phyloP scores from a whole-genome alignment of 139 green algal species.

The Astrephomene gubernaculifera region DNA sequence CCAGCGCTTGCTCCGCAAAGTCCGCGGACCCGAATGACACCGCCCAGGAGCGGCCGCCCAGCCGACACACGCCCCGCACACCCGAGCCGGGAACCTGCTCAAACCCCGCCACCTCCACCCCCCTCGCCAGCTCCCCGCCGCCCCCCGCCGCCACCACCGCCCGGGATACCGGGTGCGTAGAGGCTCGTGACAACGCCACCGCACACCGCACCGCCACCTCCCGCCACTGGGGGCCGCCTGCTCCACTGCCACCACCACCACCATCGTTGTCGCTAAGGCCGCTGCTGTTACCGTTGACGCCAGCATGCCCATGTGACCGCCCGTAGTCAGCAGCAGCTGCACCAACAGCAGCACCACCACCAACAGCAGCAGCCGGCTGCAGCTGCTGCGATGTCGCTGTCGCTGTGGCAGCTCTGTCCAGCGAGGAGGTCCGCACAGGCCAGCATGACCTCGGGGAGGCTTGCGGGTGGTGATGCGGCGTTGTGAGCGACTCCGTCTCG shows the following conservation, averaged over 20 bases:
- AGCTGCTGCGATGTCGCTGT: too few relatives aligned
- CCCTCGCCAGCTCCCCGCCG: slow-evolving; percentile 23
- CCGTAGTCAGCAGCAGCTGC: not conserved
- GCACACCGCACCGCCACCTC: slow-evolving; percentile 58
- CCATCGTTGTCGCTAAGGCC: slow-evolving; percentile 5
- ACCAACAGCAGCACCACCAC: too few relatives aligned
- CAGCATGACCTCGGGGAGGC: too few relatives aligned
- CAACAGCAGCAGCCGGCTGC: too few relatives aligned
- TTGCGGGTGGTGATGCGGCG: too few relatives aligned
- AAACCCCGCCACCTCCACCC: slow-evolving; percentile 29
- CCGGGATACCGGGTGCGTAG: slow-evolving; percentile 64
- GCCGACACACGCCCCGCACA: slow-evolving; percentile 60
- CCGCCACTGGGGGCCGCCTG: not conserved
- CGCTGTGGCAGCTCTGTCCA: too few relatives aligned
- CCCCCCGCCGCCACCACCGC: slow-evolving; percentile 56
- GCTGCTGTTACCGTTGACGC: slow-evolving; percentile 4
- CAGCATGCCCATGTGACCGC: not conserved
- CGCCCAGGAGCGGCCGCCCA: slow-evolving; percentile 21
- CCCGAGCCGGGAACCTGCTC: slow-evolving; percentile 60
- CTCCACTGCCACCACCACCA: not conserved
- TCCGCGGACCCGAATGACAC: slow-evolving; percentile 73
- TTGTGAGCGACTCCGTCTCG: too few relatives aligned
- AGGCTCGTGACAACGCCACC: slow-evolving; percentile 56
- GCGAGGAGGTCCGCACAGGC: too few relatives aligned
- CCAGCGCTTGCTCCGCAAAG: slow-evolving; percentile 55